A percentile compares a stretch with the other conserved stretches of the same genome.
Evolutionary conservation across 495 filamentous ascomycete genomes (phyloP).

Genomic region (Daldinia vernicosa): DNA sequence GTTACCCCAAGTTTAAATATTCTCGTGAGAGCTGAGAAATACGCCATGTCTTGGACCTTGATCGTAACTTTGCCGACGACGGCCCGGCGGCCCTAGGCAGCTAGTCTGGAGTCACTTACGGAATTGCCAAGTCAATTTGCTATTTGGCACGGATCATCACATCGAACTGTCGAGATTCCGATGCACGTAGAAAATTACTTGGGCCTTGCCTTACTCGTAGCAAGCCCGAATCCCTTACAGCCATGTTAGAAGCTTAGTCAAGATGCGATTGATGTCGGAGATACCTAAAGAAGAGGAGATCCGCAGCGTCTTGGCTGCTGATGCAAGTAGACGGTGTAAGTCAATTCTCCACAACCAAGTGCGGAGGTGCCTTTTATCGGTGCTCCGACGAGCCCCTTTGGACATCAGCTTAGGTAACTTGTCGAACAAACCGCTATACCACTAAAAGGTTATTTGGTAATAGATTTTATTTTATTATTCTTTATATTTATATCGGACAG

Average conservation of each 20-base stretch:
- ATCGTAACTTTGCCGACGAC: constrained; percentile 26
- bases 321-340: neutral
- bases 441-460: no score
- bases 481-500: no score
- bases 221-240: neutral
- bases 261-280: constrained; percentile 16
- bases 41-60: neutral
- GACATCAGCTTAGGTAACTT: no score
- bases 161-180: neutral
- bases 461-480: no score
- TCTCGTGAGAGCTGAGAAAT: neutral
- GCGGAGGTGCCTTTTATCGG: constrained; percentile 31
- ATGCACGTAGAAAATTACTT: neutral
- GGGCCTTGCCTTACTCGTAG: neutral
- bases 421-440: no score
- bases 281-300: constrained; percentile 16
- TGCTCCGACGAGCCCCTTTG: neutral
- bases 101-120: constrained; percentile 9
- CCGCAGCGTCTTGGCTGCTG: neutral
- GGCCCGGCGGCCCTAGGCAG: constrained; percentile 27
- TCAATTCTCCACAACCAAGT: neutral
- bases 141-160: neutral
- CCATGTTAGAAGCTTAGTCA: neutral
- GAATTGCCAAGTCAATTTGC: constrained; percentile 23
- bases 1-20: constrained; percentile 19